phyloP scores from a whole-genome alignment of 2,329 filamentous ascomycete genomes.

The Aspergillus bombycis region DNA sequence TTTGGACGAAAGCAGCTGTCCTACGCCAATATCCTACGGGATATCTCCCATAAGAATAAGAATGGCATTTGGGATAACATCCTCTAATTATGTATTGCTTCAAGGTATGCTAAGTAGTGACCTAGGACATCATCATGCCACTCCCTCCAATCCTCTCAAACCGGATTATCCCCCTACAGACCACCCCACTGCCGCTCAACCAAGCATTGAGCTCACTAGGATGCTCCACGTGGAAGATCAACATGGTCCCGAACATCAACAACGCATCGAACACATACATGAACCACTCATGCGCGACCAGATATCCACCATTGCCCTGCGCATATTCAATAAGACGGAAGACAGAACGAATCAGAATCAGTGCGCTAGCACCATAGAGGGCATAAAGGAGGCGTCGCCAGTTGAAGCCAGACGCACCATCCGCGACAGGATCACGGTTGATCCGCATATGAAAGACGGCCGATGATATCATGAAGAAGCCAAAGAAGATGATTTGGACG shows the following conservation, averaged over 20 bases:
- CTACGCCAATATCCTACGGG: too few relatives aligned
- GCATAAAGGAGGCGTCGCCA: constrained; percentile 17
- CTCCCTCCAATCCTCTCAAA: not conserved
- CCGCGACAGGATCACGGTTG: constrained; percentile 5
- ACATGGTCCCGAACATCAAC: constrained; percentile 19
- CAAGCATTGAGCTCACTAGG: constrained; percentile 4
- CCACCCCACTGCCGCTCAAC: not conserved
- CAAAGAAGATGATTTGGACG: constrained; percentile 63
- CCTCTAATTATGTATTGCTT: not conserved
- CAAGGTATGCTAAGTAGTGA: fast-evolving
- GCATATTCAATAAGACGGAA: constrained; percentile 17
- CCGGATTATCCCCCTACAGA: not conserved
- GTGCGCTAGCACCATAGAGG: constrained; percentile 13
- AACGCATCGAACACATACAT: constrained; percentile 22
- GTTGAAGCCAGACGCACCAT: not conserved
- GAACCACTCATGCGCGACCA: constrained; percentile 13
- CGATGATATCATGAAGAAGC: constrained; percentile 52
- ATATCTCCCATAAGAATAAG: fast-evolving
- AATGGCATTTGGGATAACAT: not conserved
- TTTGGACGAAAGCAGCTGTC: too few relatives aligned
- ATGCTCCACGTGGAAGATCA: constrained; percentile 15
- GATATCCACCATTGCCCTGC: constrained; percentile 11
- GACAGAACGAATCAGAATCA: constrained; percentile 20
- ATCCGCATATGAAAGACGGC: constrained; percentile 13
- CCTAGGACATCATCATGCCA: constrained; percentile 3